A percentile compares a stretch with the other conserved stretches of the same genome.
phyloP scores from a whole-genome alignment of 805 yeast genomes.

The Isabelozyma rhagii region DNA sequence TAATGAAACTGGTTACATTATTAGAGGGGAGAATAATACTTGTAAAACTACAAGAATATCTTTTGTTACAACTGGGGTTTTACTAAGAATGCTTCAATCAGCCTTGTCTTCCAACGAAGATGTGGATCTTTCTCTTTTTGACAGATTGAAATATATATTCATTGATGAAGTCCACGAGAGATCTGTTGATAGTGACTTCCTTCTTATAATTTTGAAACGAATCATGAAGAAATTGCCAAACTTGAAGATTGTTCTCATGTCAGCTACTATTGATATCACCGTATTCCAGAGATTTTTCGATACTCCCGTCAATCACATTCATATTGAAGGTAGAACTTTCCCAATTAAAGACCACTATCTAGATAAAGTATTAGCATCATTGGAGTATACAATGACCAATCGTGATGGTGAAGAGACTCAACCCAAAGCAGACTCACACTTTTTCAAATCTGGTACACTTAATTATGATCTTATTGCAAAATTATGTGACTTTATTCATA shows the following conservation, averaged over 20 bases:
- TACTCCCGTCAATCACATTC: conserved; percentile 55
- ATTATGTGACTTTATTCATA: conserved; percentile 53
- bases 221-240: conserved; percentile 49
- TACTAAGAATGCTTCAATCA: conserved; percentile 77
- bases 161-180: conserved; percentile 98
- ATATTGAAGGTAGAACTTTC: conserved; percentile 90
- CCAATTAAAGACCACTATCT: conserved; percentile 80
- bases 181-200: conserved; percentile 84
- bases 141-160: conserved; percentile 63
- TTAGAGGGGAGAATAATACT: conserved; percentile 83
- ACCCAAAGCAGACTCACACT: conserved; percentile 65
- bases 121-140: conserved; percentile 37
- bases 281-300: conserved; percentile 67
- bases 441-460: conserved; percentile 63
- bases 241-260: conserved; percentile 77
- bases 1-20: conserved; percentile 80
- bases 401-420: conserved; percentile 39
- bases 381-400: conserved; percentile 53
- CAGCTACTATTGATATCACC: conserved; percentile 83
- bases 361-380: conserved; percentile 56
- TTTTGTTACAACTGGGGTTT: conserved; percentile 90
- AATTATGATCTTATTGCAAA: conserved; percentile 70
- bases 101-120: conserved; percentile 24
- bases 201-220: conserved; percentile 71
- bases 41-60: conserved; percentile 62